Conservation (phyloP, 176 grass and related monocot species). For the Poa annua region DNA sequence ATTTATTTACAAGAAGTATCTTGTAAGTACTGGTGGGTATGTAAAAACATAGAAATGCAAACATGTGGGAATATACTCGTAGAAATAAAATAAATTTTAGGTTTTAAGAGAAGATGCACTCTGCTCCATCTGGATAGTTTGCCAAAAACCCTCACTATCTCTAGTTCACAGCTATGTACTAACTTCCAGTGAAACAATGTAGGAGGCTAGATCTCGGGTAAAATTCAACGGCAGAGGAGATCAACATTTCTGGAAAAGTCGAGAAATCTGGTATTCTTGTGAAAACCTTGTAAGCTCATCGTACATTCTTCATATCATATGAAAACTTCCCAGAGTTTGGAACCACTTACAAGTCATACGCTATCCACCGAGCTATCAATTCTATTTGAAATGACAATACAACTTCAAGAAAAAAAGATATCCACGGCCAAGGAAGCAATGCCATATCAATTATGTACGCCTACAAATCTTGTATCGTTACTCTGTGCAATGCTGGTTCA, state of each 20-base stretch:
- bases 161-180: not conserved
- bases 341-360: not conserved
- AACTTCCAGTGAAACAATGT: not conserved
- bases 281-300: not conserved
- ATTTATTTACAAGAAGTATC: not conserved
- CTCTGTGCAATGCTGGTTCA: not conserved
- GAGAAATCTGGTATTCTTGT: not conserved
- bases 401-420: not conserved
- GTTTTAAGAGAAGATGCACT: not conserved
- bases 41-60: not conserved
- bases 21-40: not conserved
- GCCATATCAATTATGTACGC: not conserved
- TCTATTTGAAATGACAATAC: not conserved
- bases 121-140: not conserved
- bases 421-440: slow-evolving; percentile 11
- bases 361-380: not conserved
- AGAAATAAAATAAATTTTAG: not conserved
- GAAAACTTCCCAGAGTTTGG: not conserved
- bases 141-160: not conserved
- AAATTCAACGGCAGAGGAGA: not conserved
- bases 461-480: not conserved
- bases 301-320: not conserved
- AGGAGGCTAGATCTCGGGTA: not conserved
- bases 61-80: not conserved
- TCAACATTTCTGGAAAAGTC: not conserved